Evolutionary conservation across 257 asterid species (phyloP), one percentile per base, ranked within the genome.

Genomic region (Solanum commersonii): DNA sequence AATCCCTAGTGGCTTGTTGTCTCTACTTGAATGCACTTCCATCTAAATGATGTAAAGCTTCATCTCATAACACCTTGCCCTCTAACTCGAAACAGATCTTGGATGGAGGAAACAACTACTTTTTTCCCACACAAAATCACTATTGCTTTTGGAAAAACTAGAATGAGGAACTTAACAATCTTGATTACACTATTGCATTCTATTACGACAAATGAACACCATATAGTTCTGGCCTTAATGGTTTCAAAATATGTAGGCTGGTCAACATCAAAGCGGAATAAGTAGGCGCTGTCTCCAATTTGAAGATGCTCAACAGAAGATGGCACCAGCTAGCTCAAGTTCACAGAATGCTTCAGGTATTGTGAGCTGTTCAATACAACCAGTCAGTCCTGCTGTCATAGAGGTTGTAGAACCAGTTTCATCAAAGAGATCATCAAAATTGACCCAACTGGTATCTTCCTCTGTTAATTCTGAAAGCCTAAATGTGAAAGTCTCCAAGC

Each of bases 241-340:
- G 85, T 88, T 89, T 52, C 72, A n/a, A 60, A 88, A 77, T 34
- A 85, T 87, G 86, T 91, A 95, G 97, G 94, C 90, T 89, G 88
- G 87, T 87, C 94, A 87, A 42, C 90, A 88, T 72, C 93, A 90
- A 74, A 83, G 91, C 85, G 95, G 95, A 49, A 84, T 92, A 18
- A 90, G 89, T 84, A 91, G 94, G 87, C 94, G 95, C 46, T 91
- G 94, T 89, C 95, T 94, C 92, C 95, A 94, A 88, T 95, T 94
- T 91, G 96, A 94, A 85, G 95, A 92, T 90, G 91, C 89, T 88
- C 91, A 82, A 73, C 87, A 87, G 86, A 86, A 89, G 67, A 86
- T 74, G 84, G 67, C 83, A 59, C 60, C 88, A 59, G 84, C 85
- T 85, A 87, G 35, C 77, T 86, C 88, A 35, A 88, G 83, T 73